Conservation (phyloP, 2,329 filamentous ascomycete genomes). For the Cytospora mali region DNA sequence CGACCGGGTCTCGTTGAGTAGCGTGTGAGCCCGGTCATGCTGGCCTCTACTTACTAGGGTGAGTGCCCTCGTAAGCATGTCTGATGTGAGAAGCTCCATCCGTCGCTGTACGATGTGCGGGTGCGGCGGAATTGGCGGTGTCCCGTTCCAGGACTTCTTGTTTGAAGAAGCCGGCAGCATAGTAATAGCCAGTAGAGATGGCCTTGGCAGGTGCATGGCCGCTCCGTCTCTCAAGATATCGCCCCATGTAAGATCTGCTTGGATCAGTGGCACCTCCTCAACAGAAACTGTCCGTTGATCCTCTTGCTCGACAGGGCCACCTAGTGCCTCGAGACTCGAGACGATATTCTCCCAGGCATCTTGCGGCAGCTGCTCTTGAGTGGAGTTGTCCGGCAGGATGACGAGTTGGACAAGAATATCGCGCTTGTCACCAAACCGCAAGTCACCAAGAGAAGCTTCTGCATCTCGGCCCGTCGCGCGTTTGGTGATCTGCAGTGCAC, state of each 20-base stretch:
- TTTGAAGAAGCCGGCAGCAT: constrained; percentile 76
- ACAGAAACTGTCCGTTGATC: constrained; percentile 82
- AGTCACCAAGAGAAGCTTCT: constrained; percentile 86
- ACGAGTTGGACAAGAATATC: constrained; percentile 94
- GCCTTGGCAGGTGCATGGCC: constrained; percentile 81
- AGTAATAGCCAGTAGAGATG: constrained; percentile 90
- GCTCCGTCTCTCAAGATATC: constrained; percentile 90
- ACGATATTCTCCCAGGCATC: constrained; percentile 98
- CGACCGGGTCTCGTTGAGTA: constrained; percentile 89
- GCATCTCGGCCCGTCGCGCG: constrained; percentile 92
- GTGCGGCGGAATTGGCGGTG: constrained; percentile 89
- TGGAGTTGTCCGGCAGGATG: constrained; percentile 82
- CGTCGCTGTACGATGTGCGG: constrained; percentile 92
- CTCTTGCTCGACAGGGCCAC: constrained; percentile 83
- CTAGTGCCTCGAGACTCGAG: constrained; percentile 89
- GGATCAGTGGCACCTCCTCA: constrained; percentile 92
- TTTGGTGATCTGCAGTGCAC: constrained; percentile 94
- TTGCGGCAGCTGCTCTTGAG: constrained; percentile 82
- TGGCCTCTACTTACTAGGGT: constrained; percentile 89
- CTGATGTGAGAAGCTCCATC: constrained; percentile 96
- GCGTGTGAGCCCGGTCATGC: constrained; percentile 89
- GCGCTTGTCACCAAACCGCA: constrained; percentile 91
- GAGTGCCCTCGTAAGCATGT: constrained; percentile 92
- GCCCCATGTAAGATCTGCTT: constrained; percentile 91
- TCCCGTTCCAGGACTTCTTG: constrained; percentile 64